Evolutionary conservation across 2,329 filamentous ascomycete genomes (phyloP), one percentile per base, ranked within the genome.

Genomic region (Nothopassalora personata): DNA sequence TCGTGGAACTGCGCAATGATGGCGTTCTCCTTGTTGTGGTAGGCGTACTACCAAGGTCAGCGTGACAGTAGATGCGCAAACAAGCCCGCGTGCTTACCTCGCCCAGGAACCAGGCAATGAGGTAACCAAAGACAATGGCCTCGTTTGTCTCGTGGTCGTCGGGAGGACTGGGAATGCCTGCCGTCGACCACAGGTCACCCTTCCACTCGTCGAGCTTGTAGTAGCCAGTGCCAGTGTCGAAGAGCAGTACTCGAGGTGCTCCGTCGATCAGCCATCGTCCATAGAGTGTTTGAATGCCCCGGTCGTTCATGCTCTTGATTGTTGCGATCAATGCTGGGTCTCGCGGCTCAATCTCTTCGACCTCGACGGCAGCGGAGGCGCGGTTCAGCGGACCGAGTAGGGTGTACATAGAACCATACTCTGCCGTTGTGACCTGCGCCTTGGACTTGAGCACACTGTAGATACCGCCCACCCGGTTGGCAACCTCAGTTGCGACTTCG

Each of bases 381-480:
- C 89, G 87, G 78, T 97, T 97, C 73, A 96, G 86, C 59, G 94
- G 94, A 1, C 94, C 94, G 74, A 99, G 92, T 66, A 97, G 84
- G 30, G 91, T 96, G 77, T 99, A 99, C 66, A 91, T 86, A 60
- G 96, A 91, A 76, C 94, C 94, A 94, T 97, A 99, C 77, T 99
- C 94, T 62, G 91, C 91, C 0, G 93, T 97, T 47, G 94, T 97
- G 62, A 97, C 94, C 53, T 94, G 93, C 39, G 94, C 93, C 77
- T 99, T 99, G 62, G 94, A 99, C 78, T 99, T 99, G 77, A 99
- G 87, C 66, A 99, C 94, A 15, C 93, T 97, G 81, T 99, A 99
- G 78, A 99, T 99, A 70, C 94, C 94, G 72, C 94, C 94, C 62
- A 99, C 94, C 83, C 94, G 86, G 81, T 97, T 96, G 63, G 94